Base-by-base conservation (phyloP, 108 stramenopile species). In the Epipyxis sp. region DNA sequence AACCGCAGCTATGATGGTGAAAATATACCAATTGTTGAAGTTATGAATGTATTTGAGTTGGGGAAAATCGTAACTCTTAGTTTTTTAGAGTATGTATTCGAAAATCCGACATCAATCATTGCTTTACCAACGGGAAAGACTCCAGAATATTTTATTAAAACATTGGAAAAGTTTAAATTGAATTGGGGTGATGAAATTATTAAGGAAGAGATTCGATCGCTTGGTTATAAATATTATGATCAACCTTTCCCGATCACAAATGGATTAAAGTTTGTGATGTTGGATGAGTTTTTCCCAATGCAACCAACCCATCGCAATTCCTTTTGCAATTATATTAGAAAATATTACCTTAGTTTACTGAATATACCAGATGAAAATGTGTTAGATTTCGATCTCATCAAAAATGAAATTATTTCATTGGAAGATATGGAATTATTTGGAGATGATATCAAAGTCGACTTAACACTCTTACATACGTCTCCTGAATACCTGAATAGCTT, bases 211-310 rank as follows among this genome's bases (percentile, higher is more conserved):
- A 30, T 79, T n/a, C 42, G 67, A 29, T 0, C 13, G 13, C 59
- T 34, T 77, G 76, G 57, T 59, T 40, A 40, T 37, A n/a, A n/a
- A n/a, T 57, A 54, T 27, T 1, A 25, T 0, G 32, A 35, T 44
- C 30, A 1, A 10, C 35, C 39, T 69, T 79, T 79, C 34, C 78
- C 78, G 0, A 42, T 44, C 20, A 79, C 78, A 34, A n/a, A 59
- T 29, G 59, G 42, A 20, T 37, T 79, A 27, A 79, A 29, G 1
- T 79, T 79, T 69, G 78, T 79, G 16, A 62, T 68, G 78, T 37
- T 79, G 39, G 78, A 79, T 69, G 78, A 79, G 42, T 79, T 79
- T 30, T 79, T 79, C 10, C 78, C 78, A 13, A 79, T 79, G 78
- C 69, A 34, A 40, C 78, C 78, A 0, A 68, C 61, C 37, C 78